Evolutionary conservation across 2,329 filamentous ascomycete genomes (phyloP).

Genomic region (Aureobasidium melanogenum): DNA sequence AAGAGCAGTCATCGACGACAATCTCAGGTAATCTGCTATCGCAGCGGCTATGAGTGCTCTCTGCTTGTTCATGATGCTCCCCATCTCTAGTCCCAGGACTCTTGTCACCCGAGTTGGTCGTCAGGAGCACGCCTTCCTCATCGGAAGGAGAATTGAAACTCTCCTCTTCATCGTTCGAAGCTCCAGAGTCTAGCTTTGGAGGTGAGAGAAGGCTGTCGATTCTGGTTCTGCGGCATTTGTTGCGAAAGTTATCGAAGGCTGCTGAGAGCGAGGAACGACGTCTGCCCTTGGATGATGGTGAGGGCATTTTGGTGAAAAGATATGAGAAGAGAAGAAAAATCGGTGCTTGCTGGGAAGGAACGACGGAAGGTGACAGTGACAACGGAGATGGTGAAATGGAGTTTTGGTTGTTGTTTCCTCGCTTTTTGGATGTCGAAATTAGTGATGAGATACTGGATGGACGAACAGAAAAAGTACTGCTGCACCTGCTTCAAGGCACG

Average conservation of each 20-base stretch:
- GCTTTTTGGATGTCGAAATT: neutral
- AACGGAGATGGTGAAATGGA: too few relatives aligned
- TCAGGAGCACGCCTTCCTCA: neutral
- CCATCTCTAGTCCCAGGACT: neutral
- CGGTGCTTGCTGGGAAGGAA: neutral
- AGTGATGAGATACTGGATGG: too few relatives aligned
- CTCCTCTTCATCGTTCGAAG: neutral
- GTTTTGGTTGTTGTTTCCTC: too few relatives aligned
- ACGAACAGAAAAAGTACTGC: neutral
- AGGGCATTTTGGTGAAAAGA: neutral
- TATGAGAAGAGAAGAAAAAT: neutral
- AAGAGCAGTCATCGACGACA: neutral
- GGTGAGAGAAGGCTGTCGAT: slow-evolving; percentile 8
- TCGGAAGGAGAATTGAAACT: neutral
- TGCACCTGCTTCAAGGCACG: neutral
- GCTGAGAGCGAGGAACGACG: neutral
- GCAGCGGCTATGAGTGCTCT: neutral
- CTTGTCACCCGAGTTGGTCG: neutral
- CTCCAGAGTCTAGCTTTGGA: neutral
- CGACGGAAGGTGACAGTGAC: neutral
- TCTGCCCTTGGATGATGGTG: neutral
- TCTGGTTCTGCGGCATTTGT: neutral
- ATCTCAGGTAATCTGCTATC: neutral
- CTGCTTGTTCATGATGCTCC: neutral
- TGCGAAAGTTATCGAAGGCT: neutral